Conservation (phyloP, 2,329 filamentous ascomycete species). For the Hysterium pulicare region DNA sequence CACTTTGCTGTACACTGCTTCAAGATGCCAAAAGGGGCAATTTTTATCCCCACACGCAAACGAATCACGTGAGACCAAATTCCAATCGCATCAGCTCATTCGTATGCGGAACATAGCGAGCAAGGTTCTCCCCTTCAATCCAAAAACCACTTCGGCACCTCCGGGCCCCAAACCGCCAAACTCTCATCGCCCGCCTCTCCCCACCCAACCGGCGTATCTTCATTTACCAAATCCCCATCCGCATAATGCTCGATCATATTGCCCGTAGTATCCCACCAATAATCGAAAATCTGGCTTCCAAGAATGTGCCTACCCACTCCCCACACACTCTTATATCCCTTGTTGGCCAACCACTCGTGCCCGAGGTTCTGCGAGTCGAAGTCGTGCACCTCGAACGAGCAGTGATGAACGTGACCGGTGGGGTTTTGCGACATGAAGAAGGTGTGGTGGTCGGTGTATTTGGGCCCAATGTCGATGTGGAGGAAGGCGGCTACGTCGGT, state of each 20-base stretch:
- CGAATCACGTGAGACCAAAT: too few species aligned
- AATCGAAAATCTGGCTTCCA: conserved; percentile 70
- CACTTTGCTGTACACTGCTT: too few species aligned
- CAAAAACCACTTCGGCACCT: conserved; percentile 37
- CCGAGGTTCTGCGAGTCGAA: conserved; percentile 68
- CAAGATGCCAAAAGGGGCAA: not conserved
- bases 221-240: conserved; percentile 65
- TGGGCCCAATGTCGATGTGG: conserved; percentile 52
- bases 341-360: conserved; percentile 64
- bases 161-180: conserved; percentile 43
- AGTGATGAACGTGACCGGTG: conserved; percentile 60
- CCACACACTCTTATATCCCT: conserved; percentile 65
- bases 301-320: conserved; percentile 68
- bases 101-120: too few species aligned
- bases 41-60: too few species aligned
- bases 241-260: conserved; percentile 70
- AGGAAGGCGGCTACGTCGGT: conserved; percentile 49
- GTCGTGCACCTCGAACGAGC: conserved; percentile 67
- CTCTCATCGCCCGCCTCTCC: conserved; percentile 40
- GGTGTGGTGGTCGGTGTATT: conserved; percentile 54
- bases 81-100: not conserved
- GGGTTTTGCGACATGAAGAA: conserved; percentile 49
- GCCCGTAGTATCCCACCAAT: conserved; percentile 63
- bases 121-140: conserved; percentile 18
- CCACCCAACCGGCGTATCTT: conserved; percentile 49